A percentile compares a stretch with the other conserved stretches of the same genome.
Evolutionary conservation across 805 yeast species (phyloP).

Genomic region (Barnettozyma sp.): DNA sequence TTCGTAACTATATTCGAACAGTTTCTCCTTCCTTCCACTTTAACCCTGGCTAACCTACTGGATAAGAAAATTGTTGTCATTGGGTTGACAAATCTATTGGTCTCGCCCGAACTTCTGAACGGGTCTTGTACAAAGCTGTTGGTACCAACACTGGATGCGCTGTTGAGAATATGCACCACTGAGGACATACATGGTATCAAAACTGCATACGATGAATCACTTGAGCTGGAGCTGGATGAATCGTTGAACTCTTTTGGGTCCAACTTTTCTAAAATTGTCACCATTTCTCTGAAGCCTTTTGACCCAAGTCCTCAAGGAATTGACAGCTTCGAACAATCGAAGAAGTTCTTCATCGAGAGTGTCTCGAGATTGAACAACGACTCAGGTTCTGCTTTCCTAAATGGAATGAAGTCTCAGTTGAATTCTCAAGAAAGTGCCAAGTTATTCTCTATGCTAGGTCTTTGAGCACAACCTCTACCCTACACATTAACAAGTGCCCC

Average conservation of each 20-base stretch:
- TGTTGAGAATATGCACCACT: slow-evolving; percentile 34
- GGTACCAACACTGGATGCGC: slow-evolving; percentile 35
- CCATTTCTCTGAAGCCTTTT: slow-evolving; percentile 50
- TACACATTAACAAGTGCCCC: too few relatives aligned
- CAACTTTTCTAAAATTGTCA: slow-evolving; percentile 64
- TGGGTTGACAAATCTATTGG: slow-evolving; percentile 43
- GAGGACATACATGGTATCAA: slow-evolving; percentile 31
- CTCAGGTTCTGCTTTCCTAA: slow-evolving; percentile 15
- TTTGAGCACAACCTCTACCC: too few relatives aligned
- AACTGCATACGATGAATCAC: slow-evolving; percentile 32
- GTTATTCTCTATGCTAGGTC: slow-evolving; percentile 16
- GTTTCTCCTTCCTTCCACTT: slow-evolving; percentile 35
- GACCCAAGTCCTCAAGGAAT: slow-evolving; percentile 46
- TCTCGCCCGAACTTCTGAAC: slow-evolving; percentile 27
- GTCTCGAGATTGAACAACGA: slow-evolving; percentile 16
- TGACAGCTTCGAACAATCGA: slow-evolving; percentile 16
- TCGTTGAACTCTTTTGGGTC: slow-evolving; percentile 83
- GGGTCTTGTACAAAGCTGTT: slow-evolving; percentile 38
- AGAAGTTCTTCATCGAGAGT: slow-evolving; percentile 17
- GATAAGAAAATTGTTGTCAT: slow-evolving; percentile 49
- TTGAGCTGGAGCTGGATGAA: slow-evolving; percentile 54
- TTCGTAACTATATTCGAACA: slow-evolving; percentile 43
- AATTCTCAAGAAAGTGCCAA: slow-evolving; percentile 13
- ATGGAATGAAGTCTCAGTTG: slow-evolving; percentile 17
- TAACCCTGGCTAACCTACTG: slow-evolving; percentile 40